A percentile compares a stretch with the other conserved stretches of the same genome.
Conservation (phyloP, 2,329 filamentous ascomycete species). For the Alternaria consortialis region DNA sequence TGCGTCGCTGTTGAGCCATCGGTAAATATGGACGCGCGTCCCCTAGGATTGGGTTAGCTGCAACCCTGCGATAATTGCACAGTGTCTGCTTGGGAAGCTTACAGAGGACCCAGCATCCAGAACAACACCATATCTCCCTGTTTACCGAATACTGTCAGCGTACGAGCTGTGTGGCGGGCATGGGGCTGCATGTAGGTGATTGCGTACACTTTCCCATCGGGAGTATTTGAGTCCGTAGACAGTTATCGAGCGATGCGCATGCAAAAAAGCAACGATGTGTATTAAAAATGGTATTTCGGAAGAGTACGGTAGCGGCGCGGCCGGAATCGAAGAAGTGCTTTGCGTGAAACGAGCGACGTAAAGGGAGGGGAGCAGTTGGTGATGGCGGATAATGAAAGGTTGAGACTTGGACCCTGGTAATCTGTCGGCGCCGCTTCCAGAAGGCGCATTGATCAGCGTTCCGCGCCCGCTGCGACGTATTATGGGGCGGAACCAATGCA, state of each 20-base stretch:
- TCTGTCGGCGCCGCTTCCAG: slow-evolving; percentile 21
- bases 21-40: slow-evolving; percentile 92
- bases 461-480: slow-evolving; percentile 21
- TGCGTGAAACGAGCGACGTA: slow-evolving; percentile 40
- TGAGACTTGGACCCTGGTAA: slow-evolving; percentile 19
- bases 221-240: slow-evolving; percentile 29
- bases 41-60: slow-evolving; percentile 60
- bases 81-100: slow-evolving; percentile 36
- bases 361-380: slow-evolving; percentile 5
- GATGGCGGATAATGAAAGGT: slow-evolving; percentile 11
- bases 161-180: slow-evolving; percentile 7
- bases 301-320: slow-evolving; percentile 14
- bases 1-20: slow-evolving; percentile 81
- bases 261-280: slow-evolving; percentile 28
- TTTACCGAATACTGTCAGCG: slow-evolving; percentile 35
- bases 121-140: slow-evolving; percentile 85
- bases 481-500: neutral
- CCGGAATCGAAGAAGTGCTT: slow-evolving; percentile 10
- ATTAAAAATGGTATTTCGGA: slow-evolving; percentile 9
- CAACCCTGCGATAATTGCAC: slow-evolving; percentile 1
- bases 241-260: slow-evolving; percentile 35
- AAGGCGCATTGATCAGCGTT: slow-evolving; percentile 20
- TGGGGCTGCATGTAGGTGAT: slow-evolving; percentile 21
- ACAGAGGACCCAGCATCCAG: slow-evolving; percentile 95
- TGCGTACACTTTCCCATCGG: slow-evolving; percentile 56